phyloP scores from a whole-genome alignment of 768 basidiomycete genomes.

The Paxillus involutus region DNA sequence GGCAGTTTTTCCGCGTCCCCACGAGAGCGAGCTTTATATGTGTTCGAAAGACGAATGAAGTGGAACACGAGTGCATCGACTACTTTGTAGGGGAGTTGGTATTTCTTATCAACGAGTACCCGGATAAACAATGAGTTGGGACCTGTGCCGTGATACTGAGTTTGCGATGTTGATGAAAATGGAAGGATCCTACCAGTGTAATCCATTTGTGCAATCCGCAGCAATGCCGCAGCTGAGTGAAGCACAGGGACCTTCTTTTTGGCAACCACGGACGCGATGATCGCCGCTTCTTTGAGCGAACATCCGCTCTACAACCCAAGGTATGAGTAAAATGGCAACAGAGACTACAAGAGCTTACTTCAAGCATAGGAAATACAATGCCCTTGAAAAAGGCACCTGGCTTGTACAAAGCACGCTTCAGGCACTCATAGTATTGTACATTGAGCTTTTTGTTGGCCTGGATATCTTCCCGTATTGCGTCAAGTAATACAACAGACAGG shows the following conservation, averaged over 20 bases:
- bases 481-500: constrained; percentile 87
- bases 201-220: constrained; percentile 94
- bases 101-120: constrained; percentile 95
- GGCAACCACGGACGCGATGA: constrained; percentile 87
- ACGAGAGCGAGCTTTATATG: constrained; percentile 69
- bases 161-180: not conserved
- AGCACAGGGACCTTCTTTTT: constrained; percentile 94
- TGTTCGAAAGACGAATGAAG: constrained; percentile 94
- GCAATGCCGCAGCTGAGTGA: constrained; percentile 92
- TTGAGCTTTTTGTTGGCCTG: constrained; percentile 82
- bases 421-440: constrained; percentile 90
- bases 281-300: constrained; percentile 91
- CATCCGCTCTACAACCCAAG: constrained; percentile 60
- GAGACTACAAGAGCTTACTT: constrained; percentile 51
- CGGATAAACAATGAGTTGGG: constrained; percentile 97
- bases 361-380: constrained; percentile 91
- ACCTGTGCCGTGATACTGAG: constrained; percentile 38
- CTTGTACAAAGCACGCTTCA: constrained; percentile 92
- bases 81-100: constrained; percentile 96
- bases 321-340: constrained; percentile 25
- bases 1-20: constrained; percentile 82
- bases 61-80: constrained; percentile 97
- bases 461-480: constrained; percentile 89
- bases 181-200: constrained; percentile 65
- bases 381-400: constrained; percentile 99